phyloP scores from a whole-genome alignment of 2,329 filamentous ascomycete genomes.

The Penicillium sclerotigenum region DNA sequence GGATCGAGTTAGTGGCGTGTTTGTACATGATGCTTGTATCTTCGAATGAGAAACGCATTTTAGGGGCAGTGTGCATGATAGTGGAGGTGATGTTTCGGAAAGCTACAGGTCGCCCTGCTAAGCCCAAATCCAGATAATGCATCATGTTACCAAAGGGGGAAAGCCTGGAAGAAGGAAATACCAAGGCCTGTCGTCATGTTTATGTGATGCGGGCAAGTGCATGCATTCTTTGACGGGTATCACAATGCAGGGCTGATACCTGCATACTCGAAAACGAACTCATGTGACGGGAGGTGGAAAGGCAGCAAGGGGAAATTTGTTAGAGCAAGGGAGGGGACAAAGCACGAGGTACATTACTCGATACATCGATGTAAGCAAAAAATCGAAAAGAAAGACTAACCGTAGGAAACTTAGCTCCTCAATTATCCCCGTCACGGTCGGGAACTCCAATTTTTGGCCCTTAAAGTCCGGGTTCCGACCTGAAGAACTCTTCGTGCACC shows the following conservation, averaged over 20 bases:
- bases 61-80: neutral
- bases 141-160: neutral
- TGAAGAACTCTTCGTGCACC: slow-evolving; percentile 54
- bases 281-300: neutral
- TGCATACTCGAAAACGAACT: neutral
- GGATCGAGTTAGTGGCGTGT: neutral
- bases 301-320: neutral
- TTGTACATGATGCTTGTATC: neutral
- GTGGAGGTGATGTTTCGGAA: neutral
- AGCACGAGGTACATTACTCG: neutral
- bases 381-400: slow-evolving; percentile 49
- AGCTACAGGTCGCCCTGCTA: neutral
- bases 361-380: neutral
- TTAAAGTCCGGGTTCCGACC: slow-evolving; percentile 65
- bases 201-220: neutral
- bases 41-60: neutral
- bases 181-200: neutral
- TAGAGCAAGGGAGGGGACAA: neutral
- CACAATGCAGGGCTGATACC: slow-evolving; percentile 3
- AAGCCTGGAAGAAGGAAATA: neutral
- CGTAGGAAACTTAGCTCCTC: slow-evolving; percentile 70
- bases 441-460: slow-evolving; percentile 58
- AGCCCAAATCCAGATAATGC: neutral
- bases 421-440: slow-evolving; percentile 55
- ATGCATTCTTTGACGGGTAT: neutral